Base-by-base conservation (phyloP, 208 protist species). In the Acanthamoeba castellanii region DNA sequence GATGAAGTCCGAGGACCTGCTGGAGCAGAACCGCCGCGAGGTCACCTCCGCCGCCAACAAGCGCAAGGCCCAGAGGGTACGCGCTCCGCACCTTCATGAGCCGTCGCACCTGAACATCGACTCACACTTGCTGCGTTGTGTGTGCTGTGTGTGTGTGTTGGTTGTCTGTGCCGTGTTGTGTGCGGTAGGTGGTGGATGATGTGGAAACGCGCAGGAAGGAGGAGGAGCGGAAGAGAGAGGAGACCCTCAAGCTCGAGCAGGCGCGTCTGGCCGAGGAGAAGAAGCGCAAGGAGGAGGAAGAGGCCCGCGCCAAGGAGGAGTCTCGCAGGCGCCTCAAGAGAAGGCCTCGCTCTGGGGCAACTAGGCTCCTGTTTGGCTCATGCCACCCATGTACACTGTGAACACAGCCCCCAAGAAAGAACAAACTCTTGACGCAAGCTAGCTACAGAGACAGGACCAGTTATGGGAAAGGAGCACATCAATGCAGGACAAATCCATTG, bases 1-100 rank as follows among this genome's bases (percentile, higher is more conserved):
- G 76, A 85, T 85, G 76, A 85, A 85, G 76, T 85, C 76, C n/a
- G 76, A 85, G 76, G 76, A 85, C 76, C 76, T 59, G 76, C 76
- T 85, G 3, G 76, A 85, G 13, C 76, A 85, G 76, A 85, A 85
- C 45, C 76, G 76, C 22, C 76, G 76, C 30, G 76, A 85, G 30
- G 76, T 85, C 22, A 85, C 76, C 45, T 85, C 76, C n/a, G 76
- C 76, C 30, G 76, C 76, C 76, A 85, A 85, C 45, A 85, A 85
- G 76, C 76, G 76, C 76, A 85, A 85, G 76, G 76, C 76, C 11
- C 76, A 85, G 30, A 18, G 76, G 42, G 76, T 85, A 6, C 3
- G 37, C 37, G 37, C 37, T 42, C 3, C 37, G 37, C 37, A 3
- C 37, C 3, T 42, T 42, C 37, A 3, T 42, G 2, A 42, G 37